Percentiles rank a stretch among this genome's conserved stretches.
These are phyloP conservation scores for Penicillium sp. DNA, from an alignment of 2,329 filamentous ascomycete genomes.

Conservation along the genomic window DNA sequence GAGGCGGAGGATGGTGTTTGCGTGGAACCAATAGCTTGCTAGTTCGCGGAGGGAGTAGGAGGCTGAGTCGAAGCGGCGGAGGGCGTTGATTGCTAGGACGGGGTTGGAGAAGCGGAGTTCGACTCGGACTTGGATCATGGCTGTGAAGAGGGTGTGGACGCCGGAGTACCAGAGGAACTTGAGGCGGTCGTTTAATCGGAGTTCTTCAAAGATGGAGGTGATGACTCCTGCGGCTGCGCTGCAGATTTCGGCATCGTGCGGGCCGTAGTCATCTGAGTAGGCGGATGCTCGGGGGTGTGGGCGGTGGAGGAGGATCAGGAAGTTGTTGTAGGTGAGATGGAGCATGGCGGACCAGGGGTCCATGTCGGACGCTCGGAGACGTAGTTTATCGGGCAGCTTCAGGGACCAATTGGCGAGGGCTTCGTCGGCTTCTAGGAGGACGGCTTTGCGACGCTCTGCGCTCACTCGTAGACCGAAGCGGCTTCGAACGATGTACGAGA, in stretches of 20 bases:
- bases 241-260: conserved; percentile 40
- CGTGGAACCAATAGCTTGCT: conserved; percentile 38
- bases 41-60: conserved; percentile 36
- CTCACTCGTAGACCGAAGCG: conserved; percentile 36
- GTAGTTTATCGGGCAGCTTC: conserved; percentile 34
- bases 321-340: conserved; percentile 41
- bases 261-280: conserved; percentile 39
- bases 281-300: conserved; percentile 38
- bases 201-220: conserved; percentile 39
- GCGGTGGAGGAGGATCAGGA: conserved; percentile 39
- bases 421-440: conserved; percentile 36
- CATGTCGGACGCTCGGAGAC: conserved; percentile 35
- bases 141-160: conserved; percentile 39
- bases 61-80: conserved; percentile 39
- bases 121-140: conserved; percentile 42
- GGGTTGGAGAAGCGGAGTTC: conserved; percentile 41
- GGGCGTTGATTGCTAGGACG: conserved; percentile 39
- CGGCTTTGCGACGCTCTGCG: conserved; percentile 35
- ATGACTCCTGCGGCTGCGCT: conserved; percentile 40
- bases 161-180: conserved; percentile 41
- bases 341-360: conserved; percentile 40
- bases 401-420: conserved; percentile 39
- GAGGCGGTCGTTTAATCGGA: conserved; percentile 35
- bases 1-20: conserved; percentile 36
- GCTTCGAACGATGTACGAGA: conserved; percentile 40